These are phyloP conservation scores for Cutaneotrichosporon mucoides DNA, from an alignment of 1,284 basidiomycete genomes.

Conservation along the genomic window DNA sequence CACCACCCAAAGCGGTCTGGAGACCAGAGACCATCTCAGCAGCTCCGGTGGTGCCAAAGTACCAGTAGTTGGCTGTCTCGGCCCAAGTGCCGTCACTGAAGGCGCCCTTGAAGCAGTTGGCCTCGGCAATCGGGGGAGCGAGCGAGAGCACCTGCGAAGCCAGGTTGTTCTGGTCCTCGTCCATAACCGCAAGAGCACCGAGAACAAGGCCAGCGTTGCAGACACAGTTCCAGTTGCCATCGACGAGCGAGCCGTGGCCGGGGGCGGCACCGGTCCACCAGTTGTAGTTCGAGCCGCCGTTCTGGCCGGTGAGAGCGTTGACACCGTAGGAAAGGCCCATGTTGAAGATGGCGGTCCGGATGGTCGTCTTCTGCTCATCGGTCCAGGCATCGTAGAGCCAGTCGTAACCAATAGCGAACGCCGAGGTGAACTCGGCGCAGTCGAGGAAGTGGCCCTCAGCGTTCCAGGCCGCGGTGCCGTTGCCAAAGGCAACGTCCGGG, in stretches of 20 bases:
- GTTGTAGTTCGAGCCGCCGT: conserved; percentile 38
- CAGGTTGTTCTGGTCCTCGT: conserved; percentile 61
- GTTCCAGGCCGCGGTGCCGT: conserved; percentile 67
- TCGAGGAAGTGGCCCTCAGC: conserved; percentile 82
- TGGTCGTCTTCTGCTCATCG: conserved; percentile 63
- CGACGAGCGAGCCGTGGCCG: conserved; percentile 34
- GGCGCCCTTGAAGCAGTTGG: conserved; percentile 67
- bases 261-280: conserved; percentile 51
- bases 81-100: conserved; percentile 84
- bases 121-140: conserved; percentile 34
- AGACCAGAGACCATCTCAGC: conserved; percentile 88
- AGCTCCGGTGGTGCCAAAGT: conserved; percentile 87
- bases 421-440: conserved; percentile 79
- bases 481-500: conserved; percentile 58
- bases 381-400: conserved; percentile 86
- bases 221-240: conserved; percentile 95
- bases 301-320: conserved; percentile 51
- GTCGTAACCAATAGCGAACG: conserved; percentile 90
- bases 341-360: conserved; percentile 70
- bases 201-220: conserved; percentile 88
- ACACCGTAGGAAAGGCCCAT: conserved; percentile 70
- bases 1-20: conserved; percentile 76
- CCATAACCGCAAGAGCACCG: conserved; percentile 83
- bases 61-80: conserved; percentile 95
- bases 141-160: conserved; percentile 3